Percentiles rank a stretch among this genome's conserved stretches.
Evolutionary conservation across 2,329 filamentous ascomycete species (phyloP).

Genomic region (Ceratocystis huliohia): DNA sequence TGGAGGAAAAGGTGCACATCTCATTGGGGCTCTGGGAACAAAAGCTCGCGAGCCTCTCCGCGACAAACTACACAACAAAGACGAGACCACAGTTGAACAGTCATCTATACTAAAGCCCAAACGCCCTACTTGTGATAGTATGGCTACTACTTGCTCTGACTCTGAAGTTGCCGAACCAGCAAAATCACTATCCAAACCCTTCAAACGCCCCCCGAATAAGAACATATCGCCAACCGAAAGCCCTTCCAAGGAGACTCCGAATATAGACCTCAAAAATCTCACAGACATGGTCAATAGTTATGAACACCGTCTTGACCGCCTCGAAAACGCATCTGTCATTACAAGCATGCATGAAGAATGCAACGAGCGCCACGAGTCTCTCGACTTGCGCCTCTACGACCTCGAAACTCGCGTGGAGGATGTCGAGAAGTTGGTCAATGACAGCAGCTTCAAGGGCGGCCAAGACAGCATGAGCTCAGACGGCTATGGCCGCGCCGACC

Average conservation of each 20-base stretch:
- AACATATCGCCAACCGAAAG: not conserved
- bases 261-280: conserved; percentile 34
- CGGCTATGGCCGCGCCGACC: conserved; percentile 34
- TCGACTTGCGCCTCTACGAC: conserved; percentile 56
- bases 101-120: not conserved
- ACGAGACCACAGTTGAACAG: not conserved
- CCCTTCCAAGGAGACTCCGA: conserved; percentile 20
- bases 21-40: conserved; percentile 34
- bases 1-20: conserved; percentile 42
- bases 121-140: conserved; percentile 14
- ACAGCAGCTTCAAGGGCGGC: conserved; percentile 31
- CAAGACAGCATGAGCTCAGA: conserved; percentile 32
- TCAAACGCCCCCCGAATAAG: not conserved
- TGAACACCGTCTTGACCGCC: conserved; percentile 50
- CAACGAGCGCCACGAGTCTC: conserved; percentile 51
- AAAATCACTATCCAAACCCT: not conserved
- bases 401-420: conserved; percentile 53
- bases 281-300: conserved; percentile 46
- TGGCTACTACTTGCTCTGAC: conserved; percentile 23
- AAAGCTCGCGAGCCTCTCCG: conserved; percentile 28
- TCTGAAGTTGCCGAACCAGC: conserved; percentile 18
- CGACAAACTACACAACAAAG: conserved; percentile 22
- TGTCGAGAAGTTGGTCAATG: conserved; percentile 34
- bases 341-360: conserved; percentile 52
- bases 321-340: conserved; percentile 59